Evolutionary conservation across 306 rosid genomes (phyloP).

Genomic region (Trichosanthes cucumerina): DNA sequence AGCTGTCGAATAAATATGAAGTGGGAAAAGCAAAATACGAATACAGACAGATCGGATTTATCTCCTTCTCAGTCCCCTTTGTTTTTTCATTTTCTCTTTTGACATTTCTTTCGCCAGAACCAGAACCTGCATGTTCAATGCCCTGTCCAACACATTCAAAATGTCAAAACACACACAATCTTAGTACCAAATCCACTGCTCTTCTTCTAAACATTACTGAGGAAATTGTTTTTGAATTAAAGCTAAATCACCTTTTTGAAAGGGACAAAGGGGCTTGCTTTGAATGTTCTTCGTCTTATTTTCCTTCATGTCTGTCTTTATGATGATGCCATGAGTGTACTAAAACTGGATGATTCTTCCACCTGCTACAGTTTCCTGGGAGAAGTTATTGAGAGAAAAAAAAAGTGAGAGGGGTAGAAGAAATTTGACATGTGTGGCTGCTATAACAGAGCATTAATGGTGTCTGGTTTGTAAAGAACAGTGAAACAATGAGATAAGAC

Average conservation of each 20-base stretch:
- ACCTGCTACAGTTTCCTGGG: background rate
- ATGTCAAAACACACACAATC: background rate
- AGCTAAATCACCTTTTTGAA: background rate
- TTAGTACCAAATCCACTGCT: background rate
- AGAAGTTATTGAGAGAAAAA: background rate
- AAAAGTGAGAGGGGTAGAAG: background rate
- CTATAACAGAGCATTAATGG: conserved; percentile 1
- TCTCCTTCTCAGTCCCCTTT: background rate
- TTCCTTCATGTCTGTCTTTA: background rate
- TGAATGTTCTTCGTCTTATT: background rate
- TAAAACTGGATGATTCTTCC: background rate
- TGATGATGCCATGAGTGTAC: background rate
- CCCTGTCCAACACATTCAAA: background rate
- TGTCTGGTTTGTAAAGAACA: conserved; percentile 4
- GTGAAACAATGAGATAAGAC: conserved; percentile 9
- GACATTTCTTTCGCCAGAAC: background rate
- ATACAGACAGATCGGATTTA: conserved; percentile 5
- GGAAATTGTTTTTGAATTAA: background rate
- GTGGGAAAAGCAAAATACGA: background rate
- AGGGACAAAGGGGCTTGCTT: background rate
- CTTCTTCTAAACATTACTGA: background rate
- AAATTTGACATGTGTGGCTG: conserved; percentile 4
- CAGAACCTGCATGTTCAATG: background rate
- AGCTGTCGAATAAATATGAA: conserved; percentile 6
- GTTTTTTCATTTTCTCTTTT: background rate